Evolutionary conservation across 2,329 filamentous ascomycete species (phyloP).

Genomic region (Daldinia eschscholtzii): DNA sequence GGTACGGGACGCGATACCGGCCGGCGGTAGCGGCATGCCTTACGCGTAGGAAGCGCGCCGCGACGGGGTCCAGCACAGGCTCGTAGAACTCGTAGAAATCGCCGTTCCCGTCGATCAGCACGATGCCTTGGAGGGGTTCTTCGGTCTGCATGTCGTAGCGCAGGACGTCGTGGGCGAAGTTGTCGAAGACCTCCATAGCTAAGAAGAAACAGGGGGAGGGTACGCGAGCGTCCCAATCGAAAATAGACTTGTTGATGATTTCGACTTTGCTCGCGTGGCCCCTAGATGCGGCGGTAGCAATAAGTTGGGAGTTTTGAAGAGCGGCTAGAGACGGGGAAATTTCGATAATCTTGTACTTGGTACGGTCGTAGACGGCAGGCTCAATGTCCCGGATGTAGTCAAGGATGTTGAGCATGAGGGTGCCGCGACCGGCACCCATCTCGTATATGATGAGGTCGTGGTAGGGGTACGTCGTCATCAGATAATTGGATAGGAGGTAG

Average conservation of each 20-base stretch:
- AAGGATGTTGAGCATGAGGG: slow-evolving; percentile 96
- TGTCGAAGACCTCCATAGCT: slow-evolving; percentile 98
- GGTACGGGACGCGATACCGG: slow-evolving; percentile 72
- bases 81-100: slow-evolving; percentile 97
- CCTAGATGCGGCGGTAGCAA: slow-evolving; percentile 73
- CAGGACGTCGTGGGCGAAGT: slow-evolving; percentile 94
- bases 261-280: slow-evolving; percentile 89
- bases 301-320: slow-evolving; percentile 79
- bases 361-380: slow-evolving; percentile 92
- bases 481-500: slow-evolving; percentile 96
- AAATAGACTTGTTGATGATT: slow-evolving; percentile 94
- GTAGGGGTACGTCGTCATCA: slow-evolving; percentile 92
- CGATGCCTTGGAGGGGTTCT: slow-evolving; percentile 86
- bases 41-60: slow-evolving; percentile 85
- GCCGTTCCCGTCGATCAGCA: slow-evolving; percentile 85
- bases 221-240: slow-evolving; percentile 92
- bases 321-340: slow-evolving; percentile 86
- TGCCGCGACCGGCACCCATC: slow-evolving; percentile 97
- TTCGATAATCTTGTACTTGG: slow-evolving; percentile 95
- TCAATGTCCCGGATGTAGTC: slow-evolving; percentile 94
- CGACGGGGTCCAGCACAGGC: slow-evolving; percentile 82
- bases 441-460: slow-evolving; percentile 98
- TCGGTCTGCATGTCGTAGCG: slow-evolving; percentile 89
- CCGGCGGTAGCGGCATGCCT: slow-evolving; percentile 79
- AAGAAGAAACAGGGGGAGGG: slow-evolving; percentile 96